Evolutionary conservation across 345 rosid genomes (phyloP).

Genomic region (Erysimum cheiranthoides): DNA sequence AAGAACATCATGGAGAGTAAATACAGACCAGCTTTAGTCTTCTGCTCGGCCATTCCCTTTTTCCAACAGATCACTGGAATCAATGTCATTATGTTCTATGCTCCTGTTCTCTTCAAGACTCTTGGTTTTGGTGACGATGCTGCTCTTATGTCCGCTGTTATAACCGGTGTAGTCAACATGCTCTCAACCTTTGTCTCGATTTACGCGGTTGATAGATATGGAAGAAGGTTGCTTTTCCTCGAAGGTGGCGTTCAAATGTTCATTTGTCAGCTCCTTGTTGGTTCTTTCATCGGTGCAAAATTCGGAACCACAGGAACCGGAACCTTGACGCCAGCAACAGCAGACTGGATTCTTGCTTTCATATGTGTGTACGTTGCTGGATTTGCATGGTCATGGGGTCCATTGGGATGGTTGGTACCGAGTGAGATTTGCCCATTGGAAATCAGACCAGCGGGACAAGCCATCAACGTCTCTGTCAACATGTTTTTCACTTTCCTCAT

Average conservation of each 20-base stretch:
- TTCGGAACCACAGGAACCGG: slow-evolving; percentile 44
- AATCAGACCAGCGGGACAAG: slow-evolving; percentile 63
- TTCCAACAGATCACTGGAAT: slow-evolving; percentile 63
- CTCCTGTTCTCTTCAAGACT: slow-evolving; percentile 58
- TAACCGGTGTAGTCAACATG: slow-evolving; percentile 49
- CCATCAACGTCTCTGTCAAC: slow-evolving; percentile 58
- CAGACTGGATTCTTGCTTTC: slow-evolving; percentile 51
- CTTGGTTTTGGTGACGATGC: slow-evolving; percentile 55
- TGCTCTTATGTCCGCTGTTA: slow-evolving; percentile 49
- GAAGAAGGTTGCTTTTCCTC: slow-evolving; percentile 54
- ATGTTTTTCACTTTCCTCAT: slow-evolving; percentile 57
- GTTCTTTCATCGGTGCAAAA: slow-evolving; percentile 44
- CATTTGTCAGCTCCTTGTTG: slow-evolving; percentile 35
- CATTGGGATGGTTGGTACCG: slow-evolving; percentile 64
- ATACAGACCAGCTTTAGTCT: slow-evolving; percentile 47
- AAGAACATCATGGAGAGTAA: slow-evolving; percentile 37
- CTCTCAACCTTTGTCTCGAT: slow-evolving; percentile 47
- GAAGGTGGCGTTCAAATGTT: slow-evolving; percentile 57
- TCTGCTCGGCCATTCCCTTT: slow-evolving; percentile 43
- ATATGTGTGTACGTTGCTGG: slow-evolving; percentile 58
- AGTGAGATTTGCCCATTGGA: slow-evolving; percentile 65
- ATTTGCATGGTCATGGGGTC: slow-evolving; percentile 74
- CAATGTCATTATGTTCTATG: slow-evolving; percentile 58
- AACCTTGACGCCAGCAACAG: slow-evolving; percentile 53
- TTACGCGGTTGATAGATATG: slow-evolving; percentile 46